Base-by-base conservation (phyloP, 1,139 yeast genomes). In the Lodderomyces elongisporus region DNA sequence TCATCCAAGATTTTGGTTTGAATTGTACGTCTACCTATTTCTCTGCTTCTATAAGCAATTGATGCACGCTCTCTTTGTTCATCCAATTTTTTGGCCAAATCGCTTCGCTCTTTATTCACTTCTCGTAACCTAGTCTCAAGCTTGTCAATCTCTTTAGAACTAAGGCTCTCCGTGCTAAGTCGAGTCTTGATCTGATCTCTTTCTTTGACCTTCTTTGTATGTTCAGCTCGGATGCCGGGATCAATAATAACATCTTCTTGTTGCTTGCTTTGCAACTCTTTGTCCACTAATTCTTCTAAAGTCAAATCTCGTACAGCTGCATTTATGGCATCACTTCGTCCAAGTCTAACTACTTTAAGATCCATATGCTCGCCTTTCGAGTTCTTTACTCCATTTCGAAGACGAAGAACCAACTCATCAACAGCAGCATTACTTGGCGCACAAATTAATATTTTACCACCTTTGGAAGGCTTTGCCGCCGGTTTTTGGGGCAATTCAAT, bases 391-490 rank as follows among this genome's bases (percentile, higher is more conserved):
- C 96, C 96, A 21, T 66, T 70, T 45, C 84, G 78, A 40, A 93
- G 62, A 54, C 99, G 80, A 15, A 89, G 49, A n/a, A 89, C 94
- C 45, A 93, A 68, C 52, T 93, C 98, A 61, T 93, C 99, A 5
- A 93, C 96, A 7, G 99, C 99, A 0, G 99, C 99, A 62, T 93
- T 93, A 55, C 96, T 87, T 3, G 99, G 99, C 1, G 98, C 98
- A 72, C 98, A 93, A 20, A 93, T 79, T 34, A 93, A 63, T 3
- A 93, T 76, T 39, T 71, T 74, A 4, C 38, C 35, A 21, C 25
- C 45, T 42, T 24, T 33, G 29, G 32, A 14, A 20, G 36, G 32
- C 3, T 41, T 17, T 5, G 41, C 34, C 6, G 30, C 27, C 7
- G 29, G 22, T n/a, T 24, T 9, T 7, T 10, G 7, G 5, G 58